phyloP scores from a whole-genome alignment of 2,329 filamentous ascomycete genomes.

The Seiridium unicorne region DNA sequence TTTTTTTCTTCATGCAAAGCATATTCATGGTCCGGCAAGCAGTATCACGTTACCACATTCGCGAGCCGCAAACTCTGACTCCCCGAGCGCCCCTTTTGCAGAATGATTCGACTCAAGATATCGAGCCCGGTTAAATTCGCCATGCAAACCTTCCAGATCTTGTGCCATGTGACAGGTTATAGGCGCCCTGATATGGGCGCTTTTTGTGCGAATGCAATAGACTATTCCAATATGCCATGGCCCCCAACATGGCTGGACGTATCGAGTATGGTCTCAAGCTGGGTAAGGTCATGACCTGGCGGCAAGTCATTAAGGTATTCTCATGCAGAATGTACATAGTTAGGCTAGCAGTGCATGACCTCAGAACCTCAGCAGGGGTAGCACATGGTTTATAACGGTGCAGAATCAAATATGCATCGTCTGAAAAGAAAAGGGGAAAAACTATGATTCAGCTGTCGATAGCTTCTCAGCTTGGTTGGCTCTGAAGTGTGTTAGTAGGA shows the following conservation, averaged over 20 bases:
- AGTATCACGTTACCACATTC: slow-evolving; percentile 24
- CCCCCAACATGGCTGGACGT: neutral
- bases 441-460: too few species aligned
- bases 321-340: neutral
- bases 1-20: slow-evolving; percentile 16
- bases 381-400: neutral
- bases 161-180: slow-evolving; percentile 49
- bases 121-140: slow-evolving; percentile 28
- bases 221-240: neutral
- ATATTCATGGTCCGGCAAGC: slow-evolving; percentile 23
- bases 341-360: slow-evolving; percentile 15
- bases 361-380: slow-evolving; percentile 25
- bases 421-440: too few species aligned
- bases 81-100: slow-evolving; percentile 17
- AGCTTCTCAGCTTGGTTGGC: too few species aligned
- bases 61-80: slow-evolving; percentile 22
- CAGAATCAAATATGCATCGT: neutral
- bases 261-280: neutral
- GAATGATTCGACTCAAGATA: slow-evolving; percentile 21
- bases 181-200: slow-evolving; percentile 10
- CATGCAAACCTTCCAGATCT: slow-evolving; percentile 43
- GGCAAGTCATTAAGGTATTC: neutral
- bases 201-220: neutral
- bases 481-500: too few species aligned
- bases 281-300: neutral